Evolutionary conservation across 108 stramenopile genomes (phyloP), one percentile per base, ranked within the genome.

Genomic region (Pinguiococcus pyrenoidosus): DNA sequence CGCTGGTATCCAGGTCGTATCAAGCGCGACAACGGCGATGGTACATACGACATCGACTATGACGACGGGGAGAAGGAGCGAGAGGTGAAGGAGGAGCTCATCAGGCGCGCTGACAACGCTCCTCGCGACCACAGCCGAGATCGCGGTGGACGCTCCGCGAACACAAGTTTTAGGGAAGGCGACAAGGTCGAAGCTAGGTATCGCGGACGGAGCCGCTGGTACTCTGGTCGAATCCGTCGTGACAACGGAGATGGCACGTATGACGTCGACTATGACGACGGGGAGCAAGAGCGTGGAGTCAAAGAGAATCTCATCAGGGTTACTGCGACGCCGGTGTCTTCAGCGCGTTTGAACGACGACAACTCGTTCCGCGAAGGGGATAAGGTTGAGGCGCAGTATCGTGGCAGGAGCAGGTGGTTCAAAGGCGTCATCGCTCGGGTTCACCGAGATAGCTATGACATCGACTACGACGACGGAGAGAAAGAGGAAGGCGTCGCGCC

Each of bases 41-140:
- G n/a, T n/a, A n/a, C 52, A 2, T 70, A 54, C 39, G 56, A 72
- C 29, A 65, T 75, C 23, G 59, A 44, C 20, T 75, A 69, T 35
- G 74, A 75, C 35, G 74, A 75, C 42, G 74, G 74, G 2, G 73
- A 75, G 45, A 29, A 32, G 24, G 74, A 73, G 40, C 35, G 37
- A 12, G 29, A 60, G 1, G 68, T 75, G 6, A 18, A 34, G 1
- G 40, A 20, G 4, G 28, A 28, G 2, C 29, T 68, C 10, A 45
- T 71, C 28, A 26, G 54, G 23, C n/a, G n/a, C n/a, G n/a, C n/a
- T n/a, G n/a, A n/a, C n/a, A n/a, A n/a, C n/a, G n/a, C n/a, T n/a
- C n/a, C n/a, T n/a, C n/a, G n/a, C n/a, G n/a, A n/a, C n/a, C n/a
- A n/a, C n/a, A n/a, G n/a, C n/a, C n/a, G n/a, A n/a, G n/a, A n/a